These are phyloP conservation scores for Cutaneotrichosporon mucoides DNA, from an alignment of 1,284 basidiomycete genomes.

Conservation along the genomic window DNA sequence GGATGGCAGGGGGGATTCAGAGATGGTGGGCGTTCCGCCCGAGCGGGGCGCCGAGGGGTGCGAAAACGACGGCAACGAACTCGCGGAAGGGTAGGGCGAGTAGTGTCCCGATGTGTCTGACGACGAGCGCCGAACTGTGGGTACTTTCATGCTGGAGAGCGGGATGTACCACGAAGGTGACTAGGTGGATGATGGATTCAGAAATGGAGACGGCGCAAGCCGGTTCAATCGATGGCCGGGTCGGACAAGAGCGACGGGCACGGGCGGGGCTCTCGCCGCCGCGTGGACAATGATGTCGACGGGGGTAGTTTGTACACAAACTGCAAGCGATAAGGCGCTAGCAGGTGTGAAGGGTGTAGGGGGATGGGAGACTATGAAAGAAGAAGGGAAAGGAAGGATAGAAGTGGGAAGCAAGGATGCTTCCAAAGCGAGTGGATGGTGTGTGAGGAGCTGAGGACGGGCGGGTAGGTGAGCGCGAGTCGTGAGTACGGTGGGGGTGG, in stretches of 20 bases:
- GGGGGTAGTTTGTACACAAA: not conserved
- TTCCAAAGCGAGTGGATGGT: no score
- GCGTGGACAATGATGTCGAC: not conserved
- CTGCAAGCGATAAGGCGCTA: not conserved
- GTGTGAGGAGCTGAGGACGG: no score
- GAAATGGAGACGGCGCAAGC: not conserved
- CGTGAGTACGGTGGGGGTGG: no score
- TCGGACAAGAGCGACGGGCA: conserved; percentile 4
- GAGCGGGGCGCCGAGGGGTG: conserved; percentile 9
- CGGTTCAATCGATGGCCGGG: conserved; percentile 1
- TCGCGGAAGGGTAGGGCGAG: conserved; percentile 30
- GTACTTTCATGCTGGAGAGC: conserved; percentile 27
- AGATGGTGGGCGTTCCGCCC: conserved; percentile 3
- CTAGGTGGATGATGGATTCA: not conserved
- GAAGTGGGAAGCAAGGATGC: no score
- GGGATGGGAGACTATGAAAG: no score
- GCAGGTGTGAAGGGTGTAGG: no score
- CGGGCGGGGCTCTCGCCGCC: not conserved
- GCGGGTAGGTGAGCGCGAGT: no score
- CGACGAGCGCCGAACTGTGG: conserved; percentile 20
- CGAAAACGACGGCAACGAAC: conserved; percentile 15
- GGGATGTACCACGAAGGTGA: conserved; percentile 1
- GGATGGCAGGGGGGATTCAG: not conserved
- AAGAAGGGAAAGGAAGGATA: no score
- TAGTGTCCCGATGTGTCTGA: conserved; percentile 21